Evolutionary conservation across 169 alveolate genomes (phyloP).

Genomic region (Plasmodium billcollinsi): DNA sequence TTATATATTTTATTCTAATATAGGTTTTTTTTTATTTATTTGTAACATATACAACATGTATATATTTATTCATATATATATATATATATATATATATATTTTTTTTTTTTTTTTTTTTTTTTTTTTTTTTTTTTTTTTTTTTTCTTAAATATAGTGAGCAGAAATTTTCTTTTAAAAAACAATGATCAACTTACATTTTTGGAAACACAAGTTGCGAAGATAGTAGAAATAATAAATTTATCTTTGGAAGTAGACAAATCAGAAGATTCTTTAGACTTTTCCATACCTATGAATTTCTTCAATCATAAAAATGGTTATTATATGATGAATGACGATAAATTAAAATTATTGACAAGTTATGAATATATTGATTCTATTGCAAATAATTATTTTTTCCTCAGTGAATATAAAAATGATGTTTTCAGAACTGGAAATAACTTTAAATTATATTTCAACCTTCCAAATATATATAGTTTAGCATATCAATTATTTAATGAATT

Average conservation of each 20-base stretch:
- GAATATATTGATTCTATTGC: slow-evolving; percentile 59
- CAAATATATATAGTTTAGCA: slow-evolving; percentile 71
- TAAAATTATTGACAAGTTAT: slow-evolving; percentile 6
- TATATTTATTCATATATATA: no score
- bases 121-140: neutral
- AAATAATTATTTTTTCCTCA: slow-evolving; percentile 23
- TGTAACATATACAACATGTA: neutral
- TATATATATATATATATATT: neutral
- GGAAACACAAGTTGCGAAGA: slow-evolving; percentile 53
- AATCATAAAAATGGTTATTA: slow-evolving; percentile 18
- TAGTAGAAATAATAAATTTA: slow-evolving; percentile 35
- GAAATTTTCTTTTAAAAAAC: slow-evolving; percentile 32
- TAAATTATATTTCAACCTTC: slow-evolving; percentile 8
- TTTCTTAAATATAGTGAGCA: slow-evolving; percentile 17
- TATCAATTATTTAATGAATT: slow-evolving; percentile 60
- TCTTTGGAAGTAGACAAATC: slow-evolving; percentile 27
- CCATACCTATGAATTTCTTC: slow-evolving; percentile 18
- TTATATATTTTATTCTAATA: neutral
- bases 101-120: neutral
- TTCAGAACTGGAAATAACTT: slow-evolving; percentile 13
- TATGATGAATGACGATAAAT: neutral
- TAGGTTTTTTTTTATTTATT: neutral
- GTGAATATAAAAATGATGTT: slow-evolving; percentile 21
- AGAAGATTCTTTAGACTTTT: neutral
- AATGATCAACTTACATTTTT: slow-evolving; percentile 8